These are phyloP conservation scores for Fusarium keratoplasticum DNA, from an alignment of 2,329 filamentous ascomycete genomes.

Conservation along the genomic window DNA sequence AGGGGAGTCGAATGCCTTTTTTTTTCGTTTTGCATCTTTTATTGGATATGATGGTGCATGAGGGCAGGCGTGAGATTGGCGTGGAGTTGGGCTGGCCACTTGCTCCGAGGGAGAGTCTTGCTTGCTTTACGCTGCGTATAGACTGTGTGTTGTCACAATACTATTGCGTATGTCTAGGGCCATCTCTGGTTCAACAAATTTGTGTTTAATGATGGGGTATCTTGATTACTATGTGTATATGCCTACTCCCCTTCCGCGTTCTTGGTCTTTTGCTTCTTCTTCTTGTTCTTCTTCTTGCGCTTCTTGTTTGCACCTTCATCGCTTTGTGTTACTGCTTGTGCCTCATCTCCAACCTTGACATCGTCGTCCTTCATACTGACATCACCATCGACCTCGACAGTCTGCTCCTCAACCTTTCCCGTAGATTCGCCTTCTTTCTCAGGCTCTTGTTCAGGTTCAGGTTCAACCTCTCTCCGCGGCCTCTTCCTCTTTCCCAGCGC, in stretches of 20 bases:
- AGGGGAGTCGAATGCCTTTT: not conserved
- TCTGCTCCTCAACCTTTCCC: not conserved
- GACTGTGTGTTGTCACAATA: not conserved
- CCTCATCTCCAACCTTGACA: slow-evolving; percentile 26
- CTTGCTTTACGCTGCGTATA: not conserved
- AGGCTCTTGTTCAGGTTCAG: not conserved
- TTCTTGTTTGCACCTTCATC: slow-evolving; percentile 27
- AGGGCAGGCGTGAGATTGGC: not conserved
- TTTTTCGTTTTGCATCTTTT: not conserved
- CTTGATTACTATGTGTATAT: not conserved
- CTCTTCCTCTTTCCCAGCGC: slow-evolving; percentile 54
- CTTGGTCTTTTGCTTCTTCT: slow-evolving; percentile 44
- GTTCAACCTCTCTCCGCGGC: slow-evolving; percentile 32
- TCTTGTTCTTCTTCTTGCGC: slow-evolving; percentile 42
- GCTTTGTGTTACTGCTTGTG: not conserved
- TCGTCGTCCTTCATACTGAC: slow-evolving; percentile 33
- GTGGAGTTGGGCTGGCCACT: not conserved
- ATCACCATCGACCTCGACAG: slow-evolving; percentile 29
- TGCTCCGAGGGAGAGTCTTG: slow-evolving; percentile 6
- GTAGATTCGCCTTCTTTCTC: not conserved
- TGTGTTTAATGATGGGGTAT: slow-evolving; percentile 20
- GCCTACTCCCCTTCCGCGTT: slow-evolving; percentile 24
- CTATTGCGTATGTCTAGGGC: not conserved
- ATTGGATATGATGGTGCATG: slow-evolving; percentile 7
- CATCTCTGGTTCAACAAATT: not conserved